Base-by-base conservation (phyloP, 306 rosid species). In the Pyrus bretschneideri region DNA sequence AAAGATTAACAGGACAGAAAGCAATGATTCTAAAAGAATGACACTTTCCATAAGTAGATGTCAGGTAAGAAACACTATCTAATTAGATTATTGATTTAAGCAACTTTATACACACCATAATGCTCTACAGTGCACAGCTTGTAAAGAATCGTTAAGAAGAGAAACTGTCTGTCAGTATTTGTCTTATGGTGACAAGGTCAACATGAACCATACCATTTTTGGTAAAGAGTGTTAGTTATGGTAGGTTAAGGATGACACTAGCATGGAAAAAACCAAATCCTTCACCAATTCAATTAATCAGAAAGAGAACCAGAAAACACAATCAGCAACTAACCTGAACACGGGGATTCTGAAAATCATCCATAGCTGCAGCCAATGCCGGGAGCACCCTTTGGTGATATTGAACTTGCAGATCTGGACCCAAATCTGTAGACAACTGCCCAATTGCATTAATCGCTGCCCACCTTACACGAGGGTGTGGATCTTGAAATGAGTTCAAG, bases 391-490 rank as follows among this genome's bases (percentile, higher is more conserved):
- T 87, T 60, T 84, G 93, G 76, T 96, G 99, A 79, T 88, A 91
- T 74, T 91, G 89, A 71, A 85, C 87, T 85, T 96, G 99, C 83
- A 96, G 86, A 83, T 96, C 99, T 4, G 99, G 99, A 52, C 99
- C 99, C 91, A 96, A 81, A 83, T 96, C 99, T 11, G 99, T 92
- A 75, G 99, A 96, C 67, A 96, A 76, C 74, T 96, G 99, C 70
- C 99, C 99, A 29, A 92, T 92, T 40, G 98, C 98, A 89, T 96
- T 92, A 68, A 96, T 96, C 33, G 99, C 99, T 18, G 99, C 97
- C 99, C 99, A 96, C 81, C 99, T 92, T 62, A 96, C 99, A 76
- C 98, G 98, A 59, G 99, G 97, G 42, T 96, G 97, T 69, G 94
- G 98, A 80, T 96, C 97, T 40, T 90, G 96, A 76, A 96, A 96